Evolutionary conservation across 257 asterid genomes (phyloP).

Genomic region (Orobanche coerulescens): DNA sequence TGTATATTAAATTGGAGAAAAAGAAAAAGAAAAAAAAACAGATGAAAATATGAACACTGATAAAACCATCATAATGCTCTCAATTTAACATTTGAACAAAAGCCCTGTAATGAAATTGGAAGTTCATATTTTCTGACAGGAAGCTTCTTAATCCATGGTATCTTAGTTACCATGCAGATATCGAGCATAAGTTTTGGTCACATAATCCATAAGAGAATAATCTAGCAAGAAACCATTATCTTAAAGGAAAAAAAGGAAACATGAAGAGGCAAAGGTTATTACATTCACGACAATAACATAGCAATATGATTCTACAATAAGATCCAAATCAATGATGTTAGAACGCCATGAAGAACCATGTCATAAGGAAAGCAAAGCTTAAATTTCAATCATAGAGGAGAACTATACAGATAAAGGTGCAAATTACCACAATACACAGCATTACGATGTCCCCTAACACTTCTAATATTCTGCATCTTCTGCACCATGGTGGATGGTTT

Average conservation of each 20-base stretch:
- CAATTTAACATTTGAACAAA: constrained; percentile 7
- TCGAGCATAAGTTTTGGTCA: background rate
- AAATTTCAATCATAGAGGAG: constrained; percentile 5
- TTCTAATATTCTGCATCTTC: constrained; percentile 75
- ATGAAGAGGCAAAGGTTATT: background rate
- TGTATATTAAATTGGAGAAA: background rate
- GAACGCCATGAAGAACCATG: constrained; percentile 1
- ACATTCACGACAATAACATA: background rate
- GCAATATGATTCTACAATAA: constrained; percentile 5
- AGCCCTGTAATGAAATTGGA: constrained; percentile 1
- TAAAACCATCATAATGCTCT: background rate
- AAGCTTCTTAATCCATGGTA: constrained; percentile 1
- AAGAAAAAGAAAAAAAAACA: constrained; percentile 9
- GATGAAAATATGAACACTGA: constrained; percentile 8
- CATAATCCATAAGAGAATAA: constrained; percentile 1
- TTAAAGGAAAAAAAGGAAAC: background rate
- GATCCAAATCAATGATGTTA: constrained; percentile 14
- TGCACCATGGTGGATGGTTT: constrained; percentile 95
- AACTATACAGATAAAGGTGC: background rate
- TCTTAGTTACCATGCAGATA: background rate
- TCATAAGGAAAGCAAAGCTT: background rate
- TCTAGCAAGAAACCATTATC: constrained; percentile 18
- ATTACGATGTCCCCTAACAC: constrained; percentile 78
- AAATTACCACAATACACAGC: constrained; percentile 90
- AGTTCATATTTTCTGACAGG: background rate